A percentile compares a stretch with the other conserved stretches of the same genome.
Evolutionary conservation across 768 basidiomycete species (phyloP).

Genomic region (Leccinum disarticulatum): DNA sequence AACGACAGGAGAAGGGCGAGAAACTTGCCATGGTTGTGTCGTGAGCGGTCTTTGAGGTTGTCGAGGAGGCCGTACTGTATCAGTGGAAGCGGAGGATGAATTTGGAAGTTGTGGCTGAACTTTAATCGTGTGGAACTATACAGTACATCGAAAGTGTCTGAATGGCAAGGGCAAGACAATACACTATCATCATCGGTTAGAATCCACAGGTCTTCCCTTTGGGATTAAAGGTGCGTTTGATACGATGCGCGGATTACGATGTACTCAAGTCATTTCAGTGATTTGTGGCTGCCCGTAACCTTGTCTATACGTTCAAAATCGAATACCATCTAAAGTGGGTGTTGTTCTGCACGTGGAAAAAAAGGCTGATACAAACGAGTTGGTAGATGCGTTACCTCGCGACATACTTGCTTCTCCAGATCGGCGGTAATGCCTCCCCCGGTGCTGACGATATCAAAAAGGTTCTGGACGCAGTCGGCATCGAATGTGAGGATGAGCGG

Average conservation of each 20-base stretch:
- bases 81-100: conserved; percentile 26
- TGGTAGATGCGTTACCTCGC: conserved; percentile 87
- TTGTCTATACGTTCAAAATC: conserved; percentile 31
- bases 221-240: conserved; percentile 71
- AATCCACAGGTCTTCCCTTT: conserved; percentile 92
- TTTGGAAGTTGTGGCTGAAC: conserved; percentile 44
- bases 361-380: conserved; percentile 1
- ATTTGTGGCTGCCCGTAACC: conserved; percentile 87
- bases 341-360: background rate
- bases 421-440: conserved; percentile 88
- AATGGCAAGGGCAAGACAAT: background rate
- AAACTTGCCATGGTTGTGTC: conserved; percentile 36
- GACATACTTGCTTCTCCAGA: conserved; percentile 95
- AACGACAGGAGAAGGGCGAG: background rate
- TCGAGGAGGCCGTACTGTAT: conserved; percentile 18
- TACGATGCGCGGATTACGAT: background rate
- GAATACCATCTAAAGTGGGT: conserved; percentile 45
- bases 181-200: conserved; percentile 64
- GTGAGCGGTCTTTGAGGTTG: conserved; percentile 25
- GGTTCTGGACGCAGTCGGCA: conserved; percentile 81
- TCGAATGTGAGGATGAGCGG: conserved; percentile 83
- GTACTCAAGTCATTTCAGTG: conserved; percentile 45
- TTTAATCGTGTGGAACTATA: conserved; percentile 58
- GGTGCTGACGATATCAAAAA: conserved; percentile 85
- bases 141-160: conserved; percentile 38